Conservation (phyloP, 1,284 basidiomycete genomes). For the Papiliotrema nemorosa region DNA sequence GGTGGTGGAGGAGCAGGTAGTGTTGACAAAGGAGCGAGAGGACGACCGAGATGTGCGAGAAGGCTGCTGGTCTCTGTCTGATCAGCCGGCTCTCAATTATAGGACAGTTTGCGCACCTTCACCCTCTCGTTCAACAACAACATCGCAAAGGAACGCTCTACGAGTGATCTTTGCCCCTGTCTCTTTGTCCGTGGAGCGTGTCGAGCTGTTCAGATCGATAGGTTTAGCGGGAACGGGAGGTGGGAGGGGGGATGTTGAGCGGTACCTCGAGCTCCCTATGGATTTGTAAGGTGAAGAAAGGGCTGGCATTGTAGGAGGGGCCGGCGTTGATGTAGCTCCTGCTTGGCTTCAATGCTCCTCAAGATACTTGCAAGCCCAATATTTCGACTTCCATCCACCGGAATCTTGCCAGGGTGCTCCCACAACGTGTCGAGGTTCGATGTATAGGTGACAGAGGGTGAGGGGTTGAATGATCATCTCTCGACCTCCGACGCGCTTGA, state of each 20-base stretch:
- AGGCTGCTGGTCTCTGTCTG: slow-evolving; percentile 22
- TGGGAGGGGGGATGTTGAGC: slow-evolving; percentile 16
- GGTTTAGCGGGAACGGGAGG: slow-evolving; percentile 27
- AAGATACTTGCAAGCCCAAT: too few species aligned
- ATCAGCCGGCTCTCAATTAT: not conserved
- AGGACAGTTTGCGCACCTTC: slow-evolving; percentile 26
- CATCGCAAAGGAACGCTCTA: slow-evolving; percentile 44
- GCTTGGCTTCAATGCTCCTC: too few species aligned
- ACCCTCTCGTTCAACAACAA: slow-evolving; percentile 38
- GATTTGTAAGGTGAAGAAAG: slow-evolving; percentile 4
- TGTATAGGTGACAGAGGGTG: too few species aligned
- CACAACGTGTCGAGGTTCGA: too few species aligned
- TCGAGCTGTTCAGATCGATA: slow-evolving; percentile 43
- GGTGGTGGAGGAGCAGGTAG: slow-evolving; percentile 17
- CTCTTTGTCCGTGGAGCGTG: slow-evolving; percentile 31
- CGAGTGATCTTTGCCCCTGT: slow-evolving; percentile 29
- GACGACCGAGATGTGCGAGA: slow-evolving; percentile 35
- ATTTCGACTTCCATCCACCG: too few species aligned
- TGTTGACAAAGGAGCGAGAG: slow-evolving; percentile 31
- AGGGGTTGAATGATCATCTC: too few species aligned
- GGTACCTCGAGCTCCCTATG: not conserved
- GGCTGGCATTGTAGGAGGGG: slow-evolving; percentile 4
- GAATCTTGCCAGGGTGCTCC: too few species aligned
- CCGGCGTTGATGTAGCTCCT: too few species aligned
- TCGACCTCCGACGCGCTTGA: too few species aligned